Evolutionary conservation across 306 rosid genomes (phyloP), one percentile per base, ranked within the genome.

Genomic region (Vigna mungo): DNA sequence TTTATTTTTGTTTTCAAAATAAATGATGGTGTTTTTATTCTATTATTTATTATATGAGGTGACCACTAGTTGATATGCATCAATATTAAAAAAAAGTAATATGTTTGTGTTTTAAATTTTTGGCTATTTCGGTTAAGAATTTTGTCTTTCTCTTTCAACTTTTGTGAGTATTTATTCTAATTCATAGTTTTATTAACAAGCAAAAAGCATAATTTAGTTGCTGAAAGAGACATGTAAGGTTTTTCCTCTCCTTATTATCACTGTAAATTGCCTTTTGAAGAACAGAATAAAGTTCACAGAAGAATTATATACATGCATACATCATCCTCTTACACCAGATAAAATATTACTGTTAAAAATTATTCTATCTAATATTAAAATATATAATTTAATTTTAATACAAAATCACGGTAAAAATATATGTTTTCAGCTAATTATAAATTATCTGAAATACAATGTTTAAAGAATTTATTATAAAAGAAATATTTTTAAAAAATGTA

Each of bases 61-160:
- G 80, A 66, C 67, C 68, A 17, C 37, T 30, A 17, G 6, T 54
- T 53, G 52, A 58, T 47, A 17, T 4, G 37, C 64, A 47, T 41
- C 4, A 78, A 23, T 23, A 2, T 23, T 23, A 23, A 23, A 1
- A 23, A 20, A 20, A 20, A 20, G 1, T 20, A 20, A 20, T 20
- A 20, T 20, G 21, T 20, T 20, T 23, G 27, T 23, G 2, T 36
- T 41, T 48, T 36, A 36, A 60, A 51, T 37, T 71, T 79, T 72
- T 17, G 83, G 78, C 59, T 51, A 78, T 72, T 71, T 62, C 59
- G 59, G 67, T 17, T 51, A 62, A 11, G 20, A 48, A 7, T 32
- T 6, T 18, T 53, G 51, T 34, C 36, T 54, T 25, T 66, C 46
- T 59, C 34, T 36, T 7, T 12, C 43, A 34, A 17, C 23, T 68